A percentile compares a stretch with the other conserved stretches of the same genome.
Conservation (phyloP, 345 rosid species). For the Erysimum cheiranthoides region DNA sequence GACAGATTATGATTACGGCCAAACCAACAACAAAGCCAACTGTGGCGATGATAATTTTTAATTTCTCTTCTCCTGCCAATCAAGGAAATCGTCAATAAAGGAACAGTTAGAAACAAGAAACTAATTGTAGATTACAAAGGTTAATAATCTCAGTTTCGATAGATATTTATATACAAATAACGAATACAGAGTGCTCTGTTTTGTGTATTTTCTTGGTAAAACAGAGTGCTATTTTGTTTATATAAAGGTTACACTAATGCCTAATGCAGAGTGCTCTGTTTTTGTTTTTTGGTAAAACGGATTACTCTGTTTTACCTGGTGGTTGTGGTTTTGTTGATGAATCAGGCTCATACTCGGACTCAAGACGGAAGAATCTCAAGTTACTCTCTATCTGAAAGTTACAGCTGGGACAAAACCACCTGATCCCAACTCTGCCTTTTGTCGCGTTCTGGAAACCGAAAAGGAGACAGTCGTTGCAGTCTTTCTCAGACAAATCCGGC, state of each 20-base stretch:
- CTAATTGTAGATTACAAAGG: neutral
- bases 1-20: conserved; percentile 4
- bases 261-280: neutral
- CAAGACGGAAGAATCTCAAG: conserved; percentile 21
- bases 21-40: conserved; percentile 23
- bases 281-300: neutral
- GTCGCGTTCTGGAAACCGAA: conserved; percentile 15
- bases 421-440: conserved; percentile 28
- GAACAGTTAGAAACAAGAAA: neutral
- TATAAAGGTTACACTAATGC: no score
- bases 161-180: neutral
- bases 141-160: neutral
- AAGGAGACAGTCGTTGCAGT: conserved; percentile 22
- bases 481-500: conserved; percentile 27
- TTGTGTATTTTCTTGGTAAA: neutral
- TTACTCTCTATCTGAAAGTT: conserved; percentile 29
- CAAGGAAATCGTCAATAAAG: neutral
- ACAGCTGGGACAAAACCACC: conserved; percentile 41
- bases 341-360: conserved; percentile 30
- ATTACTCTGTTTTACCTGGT: neutral
- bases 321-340: neutral
- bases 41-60: neutral
- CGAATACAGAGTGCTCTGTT: conserved; percentile 2
- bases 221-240: no score
- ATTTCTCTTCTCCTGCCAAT: neutral